A percentile compares a stretch with the other conserved stretches of the same genome.
phyloP scores from a whole-genome alignment of 495 filamentous ascomycete genomes.

The Polyplosphaeria fusca region DNA sequence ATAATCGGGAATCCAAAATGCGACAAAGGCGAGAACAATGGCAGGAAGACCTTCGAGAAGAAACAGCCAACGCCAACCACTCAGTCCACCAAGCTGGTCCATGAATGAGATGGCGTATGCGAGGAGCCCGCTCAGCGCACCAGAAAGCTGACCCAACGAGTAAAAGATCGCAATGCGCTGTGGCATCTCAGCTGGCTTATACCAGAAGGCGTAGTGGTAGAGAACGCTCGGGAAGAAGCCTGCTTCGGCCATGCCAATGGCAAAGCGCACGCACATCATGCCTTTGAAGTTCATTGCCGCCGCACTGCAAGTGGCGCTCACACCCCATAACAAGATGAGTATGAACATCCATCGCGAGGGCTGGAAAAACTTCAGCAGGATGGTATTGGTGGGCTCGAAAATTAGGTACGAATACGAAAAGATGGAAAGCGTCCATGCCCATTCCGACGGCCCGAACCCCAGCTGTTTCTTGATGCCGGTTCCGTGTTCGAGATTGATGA shows the following conservation, averaged over 20 bases:
- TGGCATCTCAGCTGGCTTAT: conserved; percentile 42
- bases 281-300: conserved; percentile 43
- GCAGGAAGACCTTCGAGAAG: conserved; percentile 48
- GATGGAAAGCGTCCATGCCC: conserved; percentile 46
- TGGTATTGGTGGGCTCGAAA: conserved; percentile 46
- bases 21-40: conserved; percentile 39
- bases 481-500: conserved; percentile 43
- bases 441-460: conserved; percentile 40
- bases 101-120: conserved; percentile 46
- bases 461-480: conserved; percentile 43
- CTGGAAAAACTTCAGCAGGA: conserved; percentile 33
- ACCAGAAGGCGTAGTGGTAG: conserved; percentile 48
- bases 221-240: conserved; percentile 45
- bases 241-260: conserved; percentile 45
- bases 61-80: conserved; percentile 50
- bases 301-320: conserved; percentile 41
- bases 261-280: conserved; percentile 46
- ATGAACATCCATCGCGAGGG: conserved; percentile 46
- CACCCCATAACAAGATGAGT: conserved; percentile 37
- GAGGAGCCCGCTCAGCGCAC: conserved; percentile 39
- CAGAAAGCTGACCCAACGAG: conserved; percentile 12
- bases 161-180: conserved; percentile 44
- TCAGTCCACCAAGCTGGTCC: conserved; percentile 39
- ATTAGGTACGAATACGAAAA: conserved; percentile 44
- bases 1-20: conserved; percentile 46